These are phyloP conservation scores for Trametes hirsuta DNA, from an alignment of 1,284 basidiomycete species.

Conservation along the genomic window DNA sequence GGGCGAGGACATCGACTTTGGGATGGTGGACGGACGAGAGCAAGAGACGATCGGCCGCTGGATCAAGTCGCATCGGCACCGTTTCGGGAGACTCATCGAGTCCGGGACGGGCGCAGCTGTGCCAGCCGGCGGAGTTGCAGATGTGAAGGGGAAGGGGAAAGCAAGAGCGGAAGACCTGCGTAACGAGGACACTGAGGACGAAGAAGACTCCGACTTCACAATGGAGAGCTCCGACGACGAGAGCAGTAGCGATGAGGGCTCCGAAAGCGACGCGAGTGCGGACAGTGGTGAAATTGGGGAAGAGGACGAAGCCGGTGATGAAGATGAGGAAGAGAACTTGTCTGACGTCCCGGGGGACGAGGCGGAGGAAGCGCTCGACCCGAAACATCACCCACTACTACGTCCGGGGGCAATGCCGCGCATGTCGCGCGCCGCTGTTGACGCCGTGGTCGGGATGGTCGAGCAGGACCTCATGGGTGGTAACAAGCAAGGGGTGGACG, in stretches of 20 bases:
- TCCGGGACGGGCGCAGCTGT: conserved; percentile 2
- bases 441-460: conserved; percentile 65
- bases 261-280: conserved; percentile 24
- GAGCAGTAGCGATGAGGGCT: conserved; percentile 20
- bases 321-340: conserved; percentile 24
- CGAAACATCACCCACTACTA: conserved; percentile 63
- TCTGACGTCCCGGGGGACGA: conserved; percentile 29
- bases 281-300: conserved; percentile 29
- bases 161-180: conserved; percentile 29
- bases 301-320: conserved; percentile 26
- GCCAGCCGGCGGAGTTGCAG: conserved; percentile 14
- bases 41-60: conserved; percentile 66
- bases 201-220: conserved; percentile 57
- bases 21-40: conserved; percentile 71
- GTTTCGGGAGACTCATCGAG: conserved; percentile 52
- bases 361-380: conserved; percentile 48
- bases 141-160: conserved; percentile 24
- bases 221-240: conserved; percentile 35
- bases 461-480: conserved; percentile 51
- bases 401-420: conserved; percentile 66
- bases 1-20: conserved; percentile 65
- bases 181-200: conserved; percentile 49
- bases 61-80: conserved; percentile 56
- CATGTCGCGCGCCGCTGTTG: conserved; percentile 67
- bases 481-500: not conserved